Evolutionary conservation across 2,329 filamentous ascomycete species (phyloP), one percentile per base, ranked within the genome.

Genomic region (Aspergillaceae sp.): DNA sequence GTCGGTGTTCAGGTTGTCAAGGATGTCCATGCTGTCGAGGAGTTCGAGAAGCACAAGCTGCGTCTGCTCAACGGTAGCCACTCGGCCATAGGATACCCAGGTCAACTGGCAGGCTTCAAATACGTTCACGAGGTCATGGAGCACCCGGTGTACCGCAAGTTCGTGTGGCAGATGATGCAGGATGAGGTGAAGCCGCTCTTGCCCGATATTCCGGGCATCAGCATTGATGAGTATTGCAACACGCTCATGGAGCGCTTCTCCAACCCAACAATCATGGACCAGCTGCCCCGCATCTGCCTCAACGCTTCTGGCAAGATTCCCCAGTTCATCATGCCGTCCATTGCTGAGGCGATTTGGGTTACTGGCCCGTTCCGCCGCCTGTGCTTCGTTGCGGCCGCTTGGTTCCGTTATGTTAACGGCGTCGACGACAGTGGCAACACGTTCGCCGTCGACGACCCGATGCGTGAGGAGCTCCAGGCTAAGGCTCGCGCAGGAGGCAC

Each of bases 41-140:
- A 74, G 56, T 77, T 76, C 51, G 74, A 77, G 68, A 76, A 73
- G 67, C 74, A 77, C 68, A 77, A 77, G 67, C 72, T 77, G 34
- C 74, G 74, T 11, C 68, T 77, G 46, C 71, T 77, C 48, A 77
- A 77, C 56, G 74, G 70, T 49, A 72, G 68, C 44, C 74, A 77
- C 68, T 75, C 74, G 0, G 72, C 74, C 45, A 67, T 77, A 45
- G 71, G 72, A 10, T 77, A 77, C 63, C 65, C 72, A 0, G 74
- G 72, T 40, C 71, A 74, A 49, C 64, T 77, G 37, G 73, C 74
- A 1, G 74, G 74, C 49, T 77, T 76, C 64, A 63, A 70, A 55
- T 76, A 77, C 58, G 74, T 77, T 40, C 74, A 77, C 60, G 74
- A 77, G 57, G 74, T 75, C 40, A 73, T 77, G 65, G 65, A 69